Conservation (phyloP, 2,329 filamentous ascomycete species). For the Fusarium poae region DNA sequence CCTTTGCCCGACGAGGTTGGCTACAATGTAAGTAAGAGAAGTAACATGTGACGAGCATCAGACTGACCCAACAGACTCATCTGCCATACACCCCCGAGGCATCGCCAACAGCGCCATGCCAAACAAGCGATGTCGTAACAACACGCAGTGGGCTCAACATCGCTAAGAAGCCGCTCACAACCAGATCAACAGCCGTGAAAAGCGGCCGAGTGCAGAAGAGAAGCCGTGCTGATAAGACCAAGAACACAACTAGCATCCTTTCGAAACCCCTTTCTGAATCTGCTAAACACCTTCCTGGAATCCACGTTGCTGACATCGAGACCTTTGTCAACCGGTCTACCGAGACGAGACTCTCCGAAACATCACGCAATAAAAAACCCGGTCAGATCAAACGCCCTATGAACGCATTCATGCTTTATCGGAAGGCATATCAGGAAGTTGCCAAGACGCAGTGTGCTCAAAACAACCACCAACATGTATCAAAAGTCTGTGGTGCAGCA, state of each 20-base stretch:
- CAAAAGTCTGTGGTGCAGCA: slow-evolving; percentile 84
- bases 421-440: slow-evolving; percentile 89
- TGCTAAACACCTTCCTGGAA: slow-evolving; percentile 70
- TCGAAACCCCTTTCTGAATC: slow-evolving; percentile 77
- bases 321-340: slow-evolving; percentile 79
- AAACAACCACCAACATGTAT: slow-evolving; percentile 95
- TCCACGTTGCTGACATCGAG: slow-evolving; percentile 82
- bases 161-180: slow-evolving; percentile 39
- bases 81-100: slow-evolving; percentile 60
- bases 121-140: slow-evolving; percentile 48
- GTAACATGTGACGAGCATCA: neutral
- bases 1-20: slow-evolving; percentile 40
- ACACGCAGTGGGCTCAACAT: slow-evolving; percentile 56
- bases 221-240: slow-evolving; percentile 50
- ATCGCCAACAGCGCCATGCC: slow-evolving; percentile 60
- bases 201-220: slow-evolving; percentile 45
- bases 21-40: slow-evolving; percentile 38
- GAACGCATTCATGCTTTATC: slow-evolving; percentile 98
- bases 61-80: slow-evolving; percentile 30
- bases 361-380: slow-evolving; percentile 72
- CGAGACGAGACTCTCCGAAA: slow-evolving; percentile 76
- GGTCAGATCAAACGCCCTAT: slow-evolving; percentile 91
- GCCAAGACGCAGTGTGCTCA: slow-evolving; percentile 84
- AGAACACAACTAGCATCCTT: slow-evolving; percentile 62
- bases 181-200: slow-evolving; percentile 33